Evolutionary conservation across 202 grass and related monocot genomes (phyloP).

Genomic region (Elaeis oleifera): DNA sequence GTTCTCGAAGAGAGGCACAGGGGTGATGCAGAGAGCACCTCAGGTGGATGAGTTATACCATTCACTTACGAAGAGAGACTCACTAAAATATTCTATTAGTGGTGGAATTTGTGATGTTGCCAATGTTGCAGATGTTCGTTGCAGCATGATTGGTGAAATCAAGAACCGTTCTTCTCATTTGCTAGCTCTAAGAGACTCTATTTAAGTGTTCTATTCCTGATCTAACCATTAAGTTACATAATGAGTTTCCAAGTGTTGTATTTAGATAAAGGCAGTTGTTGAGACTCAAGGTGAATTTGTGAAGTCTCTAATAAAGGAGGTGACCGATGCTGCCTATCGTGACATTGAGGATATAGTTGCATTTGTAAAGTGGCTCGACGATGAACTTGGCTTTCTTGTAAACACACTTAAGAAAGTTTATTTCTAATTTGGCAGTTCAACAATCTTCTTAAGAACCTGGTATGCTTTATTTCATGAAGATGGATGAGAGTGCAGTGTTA

Average conservation of each 20-base stretch:
- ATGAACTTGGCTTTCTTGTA: constrained; percentile 96
- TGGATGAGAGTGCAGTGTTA: constrained; percentile 94
- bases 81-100: constrained; percentile 66
- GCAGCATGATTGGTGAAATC: constrained; percentile 99
- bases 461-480: constrained; percentile 31
- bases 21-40: constrained; percentile 88
- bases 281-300: constrained; percentile 99
- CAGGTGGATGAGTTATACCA: constrained; percentile 96
- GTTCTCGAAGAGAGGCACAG: constrained; percentile 52
- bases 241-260: background rate
- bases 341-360: constrained; percentile 98
- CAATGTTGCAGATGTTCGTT: constrained; percentile 62
- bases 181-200: constrained; percentile 59
- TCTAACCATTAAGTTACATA: background rate
- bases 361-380: constrained; percentile 98
- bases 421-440: background rate
- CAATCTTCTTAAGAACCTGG: constrained; percentile 18
- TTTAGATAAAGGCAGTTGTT: constrained; percentile 92
- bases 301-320: constrained; percentile 96
- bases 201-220: background rate
- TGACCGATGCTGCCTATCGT: constrained; percentile 72
- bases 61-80: constrained; percentile 97
- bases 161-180: constrained; percentile 94
- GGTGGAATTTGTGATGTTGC: constrained; percentile 67
- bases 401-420: constrained; percentile 7